phyloP scores from a whole-genome alignment of 768 basidiomycete genomes.

The Gloeostereum incarnatum region DNA sequence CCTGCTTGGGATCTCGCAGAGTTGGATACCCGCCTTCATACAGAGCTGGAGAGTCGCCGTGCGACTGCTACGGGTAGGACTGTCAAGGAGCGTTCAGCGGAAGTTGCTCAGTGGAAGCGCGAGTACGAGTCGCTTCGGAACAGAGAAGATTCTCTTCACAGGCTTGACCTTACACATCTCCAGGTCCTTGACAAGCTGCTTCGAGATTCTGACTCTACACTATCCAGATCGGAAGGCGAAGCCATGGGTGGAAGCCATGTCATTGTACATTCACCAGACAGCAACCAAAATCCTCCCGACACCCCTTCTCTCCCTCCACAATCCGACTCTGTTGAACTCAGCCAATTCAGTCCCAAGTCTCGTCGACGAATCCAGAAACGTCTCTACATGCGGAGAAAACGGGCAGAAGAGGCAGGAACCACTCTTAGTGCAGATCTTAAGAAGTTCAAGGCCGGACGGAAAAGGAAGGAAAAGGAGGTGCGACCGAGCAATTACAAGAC shows the following conservation, averaged over 20 bases:
- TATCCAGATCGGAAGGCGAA: too few species aligned
- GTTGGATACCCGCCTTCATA: slow-evolving; percentile 1
- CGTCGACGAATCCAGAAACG: slow-evolving; percentile 53
- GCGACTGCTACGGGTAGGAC: neutral
- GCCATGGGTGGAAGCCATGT: too few species aligned
- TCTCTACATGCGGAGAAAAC: slow-evolving; percentile 64
- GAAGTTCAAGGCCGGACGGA: slow-evolving; percentile 29
- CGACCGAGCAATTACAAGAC: neutral
- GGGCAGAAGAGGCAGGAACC: slow-evolving; percentile 38
- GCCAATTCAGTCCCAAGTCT: slow-evolving; percentile 33
- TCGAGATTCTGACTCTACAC: too few species aligned
- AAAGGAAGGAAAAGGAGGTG: slow-evolving; percentile 3
- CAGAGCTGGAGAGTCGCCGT: neutral
- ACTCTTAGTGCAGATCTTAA: slow-evolving; percentile 16
- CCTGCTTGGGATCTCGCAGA: slow-evolving; percentile 7
- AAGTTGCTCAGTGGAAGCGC: too few species aligned
- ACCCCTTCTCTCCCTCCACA: too few species aligned
- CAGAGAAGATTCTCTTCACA: neutral
- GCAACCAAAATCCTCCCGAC: too few species aligned
- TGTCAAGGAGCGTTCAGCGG: neutral
- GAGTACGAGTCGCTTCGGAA: neutral
- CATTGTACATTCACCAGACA: neutral
- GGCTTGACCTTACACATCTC: neutral
- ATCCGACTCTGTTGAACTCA: slow-evolving; percentile 2
- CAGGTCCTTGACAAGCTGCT: neutral